A percentile compares a stretch with the other conserved stretches of the same genome.
phyloP scores from a whole-genome alignment of 2,329 filamentous ascomycete species.

The Cytospora chrysosperma region DNA sequence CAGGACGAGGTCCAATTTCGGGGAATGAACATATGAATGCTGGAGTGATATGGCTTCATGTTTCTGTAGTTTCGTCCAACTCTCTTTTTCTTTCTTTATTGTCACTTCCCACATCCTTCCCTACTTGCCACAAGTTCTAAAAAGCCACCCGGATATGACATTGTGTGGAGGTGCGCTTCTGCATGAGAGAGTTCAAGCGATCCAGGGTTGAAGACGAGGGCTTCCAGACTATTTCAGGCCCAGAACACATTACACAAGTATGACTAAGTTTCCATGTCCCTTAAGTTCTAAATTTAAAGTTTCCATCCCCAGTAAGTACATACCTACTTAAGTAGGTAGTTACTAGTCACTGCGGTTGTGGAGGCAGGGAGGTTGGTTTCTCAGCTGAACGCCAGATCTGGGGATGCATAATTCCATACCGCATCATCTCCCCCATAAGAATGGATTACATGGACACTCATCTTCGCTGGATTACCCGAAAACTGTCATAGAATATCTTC shows the following conservation, averaged over 20 bases:
- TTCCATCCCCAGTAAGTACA: neutral
- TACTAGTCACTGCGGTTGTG: neutral
- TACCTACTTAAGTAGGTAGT: too few species aligned
- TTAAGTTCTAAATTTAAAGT: neutral
- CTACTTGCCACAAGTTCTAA: too few species aligned
- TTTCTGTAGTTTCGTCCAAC: neutral
- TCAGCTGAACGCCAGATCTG: neutral
- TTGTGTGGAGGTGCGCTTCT: neutral
- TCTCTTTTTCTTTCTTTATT: neutral
- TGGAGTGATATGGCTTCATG: neutral
- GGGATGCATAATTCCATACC: neutral
- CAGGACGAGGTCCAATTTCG: too few species aligned
- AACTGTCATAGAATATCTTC: neutral
- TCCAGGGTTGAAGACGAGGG: too few species aligned
- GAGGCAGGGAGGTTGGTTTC: too few species aligned
- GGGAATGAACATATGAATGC: too few species aligned
- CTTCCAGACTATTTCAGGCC: too few species aligned
- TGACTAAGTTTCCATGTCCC: neutral
- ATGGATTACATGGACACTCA: neutral
- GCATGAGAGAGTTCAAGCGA: too few species aligned
- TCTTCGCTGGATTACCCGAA: neutral
- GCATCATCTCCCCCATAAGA: too few species aligned
- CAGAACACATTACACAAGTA: neutral
- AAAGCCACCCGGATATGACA: too few species aligned
- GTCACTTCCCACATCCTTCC: too few species aligned